Evolutionary conservation across 768 basidiomycete species (phyloP).

Genomic region (Coprinopsis sp.): DNA sequence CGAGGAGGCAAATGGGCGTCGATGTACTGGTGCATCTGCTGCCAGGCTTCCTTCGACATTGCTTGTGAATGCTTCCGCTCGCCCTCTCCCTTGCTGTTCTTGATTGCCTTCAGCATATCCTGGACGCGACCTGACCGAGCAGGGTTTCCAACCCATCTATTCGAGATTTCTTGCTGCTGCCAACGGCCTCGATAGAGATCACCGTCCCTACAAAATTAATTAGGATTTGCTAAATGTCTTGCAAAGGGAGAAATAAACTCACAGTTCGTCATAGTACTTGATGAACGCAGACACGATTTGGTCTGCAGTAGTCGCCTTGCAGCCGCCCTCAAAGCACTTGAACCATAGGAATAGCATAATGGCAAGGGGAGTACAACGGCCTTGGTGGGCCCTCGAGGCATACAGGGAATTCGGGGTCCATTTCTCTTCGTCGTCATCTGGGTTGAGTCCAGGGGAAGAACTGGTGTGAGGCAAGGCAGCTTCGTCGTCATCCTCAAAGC

Average conservation of each 20-base stretch:
- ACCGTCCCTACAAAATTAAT: slow-evolving; percentile 10
- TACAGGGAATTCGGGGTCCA: not conserved
- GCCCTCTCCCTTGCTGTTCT: slow-evolving; percentile 16
- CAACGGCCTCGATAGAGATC: slow-evolving; percentile 18
- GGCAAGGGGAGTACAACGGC: not conserved
- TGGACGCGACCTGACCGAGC: slow-evolving; percentile 16
- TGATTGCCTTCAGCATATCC: slow-evolving; percentile 16
- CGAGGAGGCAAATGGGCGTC: too few relatives aligned
- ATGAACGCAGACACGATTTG: not conserved
- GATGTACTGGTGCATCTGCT: slow-evolving; percentile 8
- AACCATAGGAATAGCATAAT: not conserved
- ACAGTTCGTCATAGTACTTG: not conserved
- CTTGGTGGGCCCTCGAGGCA: not conserved
- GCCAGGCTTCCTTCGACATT: slow-evolving; percentile 19
- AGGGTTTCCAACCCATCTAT: slow-evolving; percentile 21
- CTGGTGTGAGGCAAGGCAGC: too few relatives aligned
- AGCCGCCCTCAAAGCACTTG: not conserved
- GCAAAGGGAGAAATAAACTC: not conserved
- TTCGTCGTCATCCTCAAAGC: too few relatives aligned
- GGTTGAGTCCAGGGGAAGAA: too few relatives aligned
- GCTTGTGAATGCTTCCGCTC: slow-evolving; percentile 19
- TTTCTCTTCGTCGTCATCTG: not conserved
- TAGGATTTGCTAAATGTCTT: not conserved
- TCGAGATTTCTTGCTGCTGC: slow-evolving; percentile 12
- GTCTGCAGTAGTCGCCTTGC: not conserved